A percentile compares a stretch with the other conserved stretches of the same genome.
phyloP scores from a whole-genome alignment of 441 rosid genomes.

The Aleurites moluccanus region DNA sequence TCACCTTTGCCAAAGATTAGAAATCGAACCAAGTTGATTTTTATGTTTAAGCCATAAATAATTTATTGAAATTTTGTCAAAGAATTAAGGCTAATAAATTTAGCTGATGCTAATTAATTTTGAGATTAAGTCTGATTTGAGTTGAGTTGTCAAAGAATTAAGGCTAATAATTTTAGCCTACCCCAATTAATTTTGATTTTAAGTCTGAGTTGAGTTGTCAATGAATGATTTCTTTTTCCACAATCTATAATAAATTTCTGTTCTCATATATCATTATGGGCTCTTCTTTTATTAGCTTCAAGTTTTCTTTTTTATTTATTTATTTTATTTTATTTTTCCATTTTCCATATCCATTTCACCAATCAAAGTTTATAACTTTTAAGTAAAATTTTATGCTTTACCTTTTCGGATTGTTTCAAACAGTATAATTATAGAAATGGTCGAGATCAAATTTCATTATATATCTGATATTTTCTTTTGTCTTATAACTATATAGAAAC shows the following conservation, averaged over 20 bases:
- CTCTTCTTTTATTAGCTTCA: neutral
- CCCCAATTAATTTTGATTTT: no score
- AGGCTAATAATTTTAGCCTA: no score
- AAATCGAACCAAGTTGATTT: neutral
- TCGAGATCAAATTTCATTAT: neutral
- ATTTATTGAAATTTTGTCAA: neutral
- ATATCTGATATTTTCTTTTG: constrained; percentile 23
- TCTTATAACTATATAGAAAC: constrained; percentile 42
- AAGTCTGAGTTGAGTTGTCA: no score
- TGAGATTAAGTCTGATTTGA: no score
- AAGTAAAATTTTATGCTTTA: neutral
- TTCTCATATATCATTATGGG: no score
- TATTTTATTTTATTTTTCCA: no score
- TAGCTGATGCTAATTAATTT: no score
- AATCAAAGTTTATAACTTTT: neutral
- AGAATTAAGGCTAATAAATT: no score
- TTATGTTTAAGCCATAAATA: no score
- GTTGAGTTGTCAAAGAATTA: no score
- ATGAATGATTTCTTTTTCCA: neutral
- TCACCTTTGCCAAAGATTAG: neutral
- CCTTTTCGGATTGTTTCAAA: neutral
- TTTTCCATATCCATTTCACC: neutral
- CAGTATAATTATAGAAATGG: neutral
- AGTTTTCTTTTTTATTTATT: no score
- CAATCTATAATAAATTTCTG: neutral